Evolutionary conservation across 2,329 filamentous ascomycete species (phyloP).

Genomic region (Fusarium luffae): DNA sequence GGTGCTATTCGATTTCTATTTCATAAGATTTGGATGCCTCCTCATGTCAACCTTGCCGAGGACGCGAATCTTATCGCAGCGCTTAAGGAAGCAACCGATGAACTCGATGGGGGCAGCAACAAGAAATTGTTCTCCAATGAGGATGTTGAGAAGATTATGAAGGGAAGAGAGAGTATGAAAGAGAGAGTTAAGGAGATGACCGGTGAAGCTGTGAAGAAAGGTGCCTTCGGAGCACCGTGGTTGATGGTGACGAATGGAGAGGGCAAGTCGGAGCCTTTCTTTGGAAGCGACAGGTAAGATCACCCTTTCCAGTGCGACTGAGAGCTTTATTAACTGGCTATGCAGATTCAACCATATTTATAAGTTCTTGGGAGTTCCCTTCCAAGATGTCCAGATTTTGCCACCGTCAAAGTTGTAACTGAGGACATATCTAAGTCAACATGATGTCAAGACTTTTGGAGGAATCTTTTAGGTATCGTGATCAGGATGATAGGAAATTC

Average conservation of each 20-base stretch:
- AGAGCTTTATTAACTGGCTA: background rate
- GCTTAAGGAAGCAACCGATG: conserved; percentile 49
- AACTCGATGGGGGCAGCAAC: conserved; percentile 34
- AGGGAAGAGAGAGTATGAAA: conserved; percentile 60
- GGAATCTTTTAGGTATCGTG: background rate
- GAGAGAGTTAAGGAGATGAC: conserved; percentile 66
- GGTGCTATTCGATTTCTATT: conserved; percentile 66
- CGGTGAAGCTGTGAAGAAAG: conserved; percentile 68
- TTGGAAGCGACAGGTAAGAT: conserved; percentile 75
- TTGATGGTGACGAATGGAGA: conserved; percentile 71
- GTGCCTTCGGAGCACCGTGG: conserved; percentile 84
- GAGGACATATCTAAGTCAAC: background rate
- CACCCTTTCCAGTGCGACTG: no score
- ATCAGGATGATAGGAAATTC: background rate
- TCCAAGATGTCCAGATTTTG: conserved; percentile 60
- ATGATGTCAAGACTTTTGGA: background rate
- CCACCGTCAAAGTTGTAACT: conserved; percentile 52
- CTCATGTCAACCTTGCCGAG: conserved; percentile 68
- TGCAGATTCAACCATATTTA: conserved; percentile 76
- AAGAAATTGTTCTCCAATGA: conserved; percentile 58
- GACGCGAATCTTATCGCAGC: conserved; percentile 61
- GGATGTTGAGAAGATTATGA: conserved; percentile 67
- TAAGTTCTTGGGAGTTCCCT: conserved; percentile 70
- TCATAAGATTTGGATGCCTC: conserved; percentile 70
- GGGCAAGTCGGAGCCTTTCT: conserved; percentile 74